Base-by-base conservation (phyloP, 2,329 filamentous ascomycete genomes). In the Grosmannia serpens region DNA sequence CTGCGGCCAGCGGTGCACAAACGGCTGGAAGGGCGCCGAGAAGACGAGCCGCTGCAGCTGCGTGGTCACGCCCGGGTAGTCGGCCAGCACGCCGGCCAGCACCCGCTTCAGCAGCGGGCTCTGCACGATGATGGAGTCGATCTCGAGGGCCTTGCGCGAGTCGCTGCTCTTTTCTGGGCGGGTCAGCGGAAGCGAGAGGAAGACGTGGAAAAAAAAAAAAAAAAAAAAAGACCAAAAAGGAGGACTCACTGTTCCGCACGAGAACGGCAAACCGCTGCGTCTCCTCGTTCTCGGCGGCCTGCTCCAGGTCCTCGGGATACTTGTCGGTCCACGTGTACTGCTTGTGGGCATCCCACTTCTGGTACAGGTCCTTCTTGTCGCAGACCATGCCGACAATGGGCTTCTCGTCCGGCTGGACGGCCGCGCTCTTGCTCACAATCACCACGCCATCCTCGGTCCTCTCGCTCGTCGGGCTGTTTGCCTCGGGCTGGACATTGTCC, bases 61-160 rank as follows among this genome's bases (percentile, higher is more conserved):
- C 15, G 79, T 76, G 2, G 80, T 79, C 38, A 87, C 72, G 2
- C 82, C 81, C 0, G 80, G 79, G 60, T 84, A 86, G 7, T 72
- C 77, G 1, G 74, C 67, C 20, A 86, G 72, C 1, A 85, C 73
- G 7, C 75, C 71, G 2, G 70, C 71, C 0, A 87, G 72, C 8
- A 80, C 73, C 1, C 72, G 70, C 68, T 83, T 85, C 33, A 87
- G 70, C 44, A 77, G 71, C 1, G 81, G 80, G n/a, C 79, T 84
- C 67, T 87, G 83, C 9, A 87, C 70, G 47, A 85, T 75, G 57
- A 87, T 77, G 41, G 80, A 84, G 64, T 86, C 75, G 33, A 85
- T 74, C 54, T 77, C 70, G 20, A 85, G 74, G 31, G 77, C 77
- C 66, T 82, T 84, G 58, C 77, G 75, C 17, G 80, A 77, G 64